phyloP scores from a whole-genome alignment of 352 stramenopile species.

The Globisporangium acanthophoron region DNA sequence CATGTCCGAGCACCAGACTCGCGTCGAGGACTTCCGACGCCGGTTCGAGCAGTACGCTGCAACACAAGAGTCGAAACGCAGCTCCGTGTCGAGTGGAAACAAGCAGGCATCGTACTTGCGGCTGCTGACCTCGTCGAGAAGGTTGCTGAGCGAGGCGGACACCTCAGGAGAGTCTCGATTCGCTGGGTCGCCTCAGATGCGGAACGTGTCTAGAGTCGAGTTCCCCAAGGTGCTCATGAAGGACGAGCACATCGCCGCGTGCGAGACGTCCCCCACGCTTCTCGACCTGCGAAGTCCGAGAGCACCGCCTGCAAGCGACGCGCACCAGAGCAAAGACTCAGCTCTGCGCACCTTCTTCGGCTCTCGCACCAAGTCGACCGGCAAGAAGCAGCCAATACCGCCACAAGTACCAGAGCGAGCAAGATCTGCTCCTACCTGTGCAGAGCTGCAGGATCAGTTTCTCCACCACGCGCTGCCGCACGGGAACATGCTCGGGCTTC shows the following conservation, averaged over 20 bases:
- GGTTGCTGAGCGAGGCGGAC: neutral
- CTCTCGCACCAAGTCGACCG: neutral
- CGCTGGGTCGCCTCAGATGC: neutral
- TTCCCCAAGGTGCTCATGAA: conserved; percentile 46
- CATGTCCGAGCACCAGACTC: conserved; percentile 33
- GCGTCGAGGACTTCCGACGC: conserved; percentile 36
- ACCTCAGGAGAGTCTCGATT: neutral
- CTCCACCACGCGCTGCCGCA: conserved; percentile 40
- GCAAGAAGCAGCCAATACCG: neutral
- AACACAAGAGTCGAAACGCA: neutral
- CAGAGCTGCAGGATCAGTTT: conserved; percentile 37
- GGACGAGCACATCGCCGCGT: neutral
- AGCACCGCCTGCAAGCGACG: neutral
- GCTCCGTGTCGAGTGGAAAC: neutral
- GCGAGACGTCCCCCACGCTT: neutral
- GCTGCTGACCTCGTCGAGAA: conserved; percentile 2
- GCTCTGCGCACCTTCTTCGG: conserved; percentile 5
- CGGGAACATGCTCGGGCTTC: conserved; percentile 31
- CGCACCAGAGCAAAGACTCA: neutral
- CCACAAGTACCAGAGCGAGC: neutral
- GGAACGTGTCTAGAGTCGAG: conserved; percentile 17
- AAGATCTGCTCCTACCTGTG: conserved; percentile 23
- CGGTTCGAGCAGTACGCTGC: conserved; percentile 26
- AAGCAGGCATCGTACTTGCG: conserved; percentile 9
- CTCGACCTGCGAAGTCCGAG: conserved; percentile 2